Base-by-base conservation (phyloP, 176 grass and related monocot genomes). In the Oryza meridionalis region DNA sequence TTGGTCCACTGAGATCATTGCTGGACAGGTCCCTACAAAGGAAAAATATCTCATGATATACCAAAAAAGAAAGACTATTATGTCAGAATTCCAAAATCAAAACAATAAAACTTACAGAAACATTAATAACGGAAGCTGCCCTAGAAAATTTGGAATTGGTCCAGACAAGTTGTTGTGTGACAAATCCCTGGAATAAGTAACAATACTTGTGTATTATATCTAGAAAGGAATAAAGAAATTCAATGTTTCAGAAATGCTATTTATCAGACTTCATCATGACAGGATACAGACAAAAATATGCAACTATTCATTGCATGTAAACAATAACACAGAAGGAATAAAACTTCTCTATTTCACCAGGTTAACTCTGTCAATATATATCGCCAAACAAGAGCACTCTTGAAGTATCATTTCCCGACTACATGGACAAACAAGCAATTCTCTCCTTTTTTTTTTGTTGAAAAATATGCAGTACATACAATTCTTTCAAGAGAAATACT, bases 161-260 rank as follows among this genome's bases (percentile, higher is more conserved):
- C 90, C 93, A 43, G 80, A 87, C 67, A 92, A 84, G 51, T 89
- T 90, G 72, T 95, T 95, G 70, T 88, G 61, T 76, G 88, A 90
- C 25, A 95, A 88, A 88, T 95, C 83, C 47, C 88, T 95, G 86
- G 65, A 79, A 90, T 46, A 62, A 24, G 40, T 88, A 47, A 75
- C 37, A 82, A 6, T 27, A 68, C 12, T 31, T 61, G 47, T 61
- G 32, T 6, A 73, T 7, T 82, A 61, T 29, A 71, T 58, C 19
- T 55, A 53, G 45, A 15, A 70, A 70, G 4, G 66, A 70, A 25
- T 53, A 7, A 29, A 45, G 78, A 42, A 42, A 42, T 42, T 42
- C 38, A 42, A 42, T 42, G 38, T 42, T 42, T 42, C 38, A 42
- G 38, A 42, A 42, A 7, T 42, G 38, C 7, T 26, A 24, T 74